A percentile compares a stretch with the other conserved stretches of the same genome.
Evolutionary conservation across 768 basidiomycete species (phyloP).

Genomic region (Piloderma croceum): DNA sequence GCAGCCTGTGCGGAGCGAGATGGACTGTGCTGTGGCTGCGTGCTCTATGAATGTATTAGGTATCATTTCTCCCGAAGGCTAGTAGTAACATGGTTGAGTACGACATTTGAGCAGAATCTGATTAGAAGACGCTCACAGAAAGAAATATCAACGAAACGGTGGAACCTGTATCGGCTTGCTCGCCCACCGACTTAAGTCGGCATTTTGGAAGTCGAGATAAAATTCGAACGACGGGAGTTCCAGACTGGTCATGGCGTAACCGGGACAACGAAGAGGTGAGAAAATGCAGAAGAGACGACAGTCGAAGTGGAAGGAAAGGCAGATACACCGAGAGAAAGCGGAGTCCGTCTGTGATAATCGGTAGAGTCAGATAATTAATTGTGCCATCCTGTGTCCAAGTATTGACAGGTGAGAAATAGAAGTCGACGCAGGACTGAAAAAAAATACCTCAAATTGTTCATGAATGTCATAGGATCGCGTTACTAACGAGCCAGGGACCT

Average conservation of each 20-base stretch:
- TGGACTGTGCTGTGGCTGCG: conserved; percentile 54
- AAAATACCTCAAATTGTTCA: conserved; percentile 72
- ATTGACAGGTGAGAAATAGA: conserved; percentile 10
- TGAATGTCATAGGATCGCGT: conserved; percentile 54
- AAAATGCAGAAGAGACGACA: conserved; percentile 63
- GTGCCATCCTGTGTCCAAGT: conserved; percentile 62
- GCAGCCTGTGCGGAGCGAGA: conserved; percentile 79
- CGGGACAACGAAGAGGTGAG: conserved; percentile 49
- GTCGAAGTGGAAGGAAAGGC: conserved; percentile 71
- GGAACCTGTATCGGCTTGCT: conserved; percentile 62
- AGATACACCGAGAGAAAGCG: conserved; percentile 73
- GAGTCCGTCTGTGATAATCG: conserved; percentile 75
- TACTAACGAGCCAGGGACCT: conserved; percentile 69
- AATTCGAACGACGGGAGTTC: conserved; percentile 58
- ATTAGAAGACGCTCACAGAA: conserved; percentile 38
- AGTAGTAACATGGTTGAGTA: neutral
- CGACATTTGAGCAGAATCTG: neutral
- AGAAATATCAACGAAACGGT: conserved; percentile 59
- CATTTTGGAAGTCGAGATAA: conserved; percentile 57
- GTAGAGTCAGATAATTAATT: conserved; percentile 72
- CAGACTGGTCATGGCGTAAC: conserved; percentile 57
- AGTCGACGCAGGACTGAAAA: neutral
- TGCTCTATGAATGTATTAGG: conserved; percentile 72
- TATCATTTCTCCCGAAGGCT: conserved; percentile 64
- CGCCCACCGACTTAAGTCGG: conserved; percentile 51